Evolutionary conservation across 345 rosid species (phyloP).

Genomic region (Camelina sativa): DNA sequence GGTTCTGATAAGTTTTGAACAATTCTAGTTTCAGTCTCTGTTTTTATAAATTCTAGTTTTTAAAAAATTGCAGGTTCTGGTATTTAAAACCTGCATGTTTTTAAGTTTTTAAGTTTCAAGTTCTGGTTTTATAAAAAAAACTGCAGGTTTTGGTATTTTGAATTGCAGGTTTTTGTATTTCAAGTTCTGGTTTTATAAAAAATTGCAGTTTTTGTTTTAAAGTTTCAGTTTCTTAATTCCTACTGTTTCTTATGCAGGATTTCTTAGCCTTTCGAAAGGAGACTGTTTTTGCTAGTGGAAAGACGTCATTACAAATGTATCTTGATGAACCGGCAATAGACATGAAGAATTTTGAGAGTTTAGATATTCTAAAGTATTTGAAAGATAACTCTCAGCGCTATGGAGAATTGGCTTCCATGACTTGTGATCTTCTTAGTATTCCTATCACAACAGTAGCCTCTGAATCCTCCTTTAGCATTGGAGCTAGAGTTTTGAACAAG

Average conservation of each 20-base stretch:
- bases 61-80: too few species aligned
- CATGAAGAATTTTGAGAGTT: not conserved
- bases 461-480: slow-evolving; percentile 10
- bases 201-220: too few species aligned
- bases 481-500: not conserved
- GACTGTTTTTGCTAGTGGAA: not conserved
- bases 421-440: not conserved
- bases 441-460: not conserved
- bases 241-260: not conserved
- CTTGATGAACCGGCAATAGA: not conserved
- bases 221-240: too few species aligned
- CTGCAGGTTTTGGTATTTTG: too few species aligned
- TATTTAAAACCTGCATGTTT: too few species aligned
- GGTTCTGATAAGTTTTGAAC: too few species aligned
- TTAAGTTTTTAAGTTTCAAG: too few species aligned
- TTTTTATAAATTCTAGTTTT: too few species aligned
- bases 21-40: too few species aligned
- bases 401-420: not conserved
- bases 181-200: too few species aligned
- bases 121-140: too few species aligned
- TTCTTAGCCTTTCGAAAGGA: not conserved
- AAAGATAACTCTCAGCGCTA: not conserved
- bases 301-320: not conserved
- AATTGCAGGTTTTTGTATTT: too few species aligned
- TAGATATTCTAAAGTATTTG: not conserved